phyloP scores from a whole-genome alignment of 2,329 filamentous ascomycete genomes.

The Cryphonectria japonica region DNA sequence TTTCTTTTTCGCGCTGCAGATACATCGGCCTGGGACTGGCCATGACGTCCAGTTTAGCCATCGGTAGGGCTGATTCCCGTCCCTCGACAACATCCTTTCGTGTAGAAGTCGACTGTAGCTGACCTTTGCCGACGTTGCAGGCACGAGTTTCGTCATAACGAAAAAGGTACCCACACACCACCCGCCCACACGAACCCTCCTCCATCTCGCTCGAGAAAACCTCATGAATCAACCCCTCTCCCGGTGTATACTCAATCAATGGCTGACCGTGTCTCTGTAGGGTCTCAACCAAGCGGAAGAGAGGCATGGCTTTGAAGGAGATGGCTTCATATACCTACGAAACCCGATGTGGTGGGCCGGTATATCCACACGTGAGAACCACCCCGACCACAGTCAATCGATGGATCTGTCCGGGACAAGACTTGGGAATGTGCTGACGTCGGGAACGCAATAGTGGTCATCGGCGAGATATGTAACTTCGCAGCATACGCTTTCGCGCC shows the following conservation, averaged over 20 bases:
- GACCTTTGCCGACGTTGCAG: conserved; percentile 47
- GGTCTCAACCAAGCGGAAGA: conserved; percentile 90
- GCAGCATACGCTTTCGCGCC: conserved; percentile 97
- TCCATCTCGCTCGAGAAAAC: conserved; percentile 20
- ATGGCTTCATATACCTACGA: conserved; percentile 90
- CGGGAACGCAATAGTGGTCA: conserved; percentile 65
- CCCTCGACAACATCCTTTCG: not conserved
- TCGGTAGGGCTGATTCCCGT: conserved; percentile 58
- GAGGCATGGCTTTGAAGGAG: conserved; percentile 93
- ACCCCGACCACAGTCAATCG: conserved; percentile 8
- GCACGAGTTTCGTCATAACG: conserved; percentile 97
- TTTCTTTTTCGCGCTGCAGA: conserved; percentile 47
- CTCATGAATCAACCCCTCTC: conserved; percentile 14
- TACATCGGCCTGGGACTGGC: conserved; percentile 78
- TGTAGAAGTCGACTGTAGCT: conserved; percentile 30
- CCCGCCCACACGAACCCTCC: conserved; percentile 4
- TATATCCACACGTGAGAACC: conserved; percentile 77
- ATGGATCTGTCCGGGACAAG: conserved; percentile 27
- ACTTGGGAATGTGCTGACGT: conserved; percentile 21
- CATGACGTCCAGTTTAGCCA: conserved; percentile 74
- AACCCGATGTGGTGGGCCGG: conserved; percentile 98
- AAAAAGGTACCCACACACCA: conserved; percentile 74
- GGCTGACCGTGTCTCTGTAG: conserved; percentile 45
- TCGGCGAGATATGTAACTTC: conserved; percentile 96
- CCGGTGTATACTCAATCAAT: not conserved